Percentiles rank a stretch among this genome's conserved stretches.
phyloP scores from a whole-genome alignment of 179 eudicot genomes.

The Beta macrorhiza region DNA sequence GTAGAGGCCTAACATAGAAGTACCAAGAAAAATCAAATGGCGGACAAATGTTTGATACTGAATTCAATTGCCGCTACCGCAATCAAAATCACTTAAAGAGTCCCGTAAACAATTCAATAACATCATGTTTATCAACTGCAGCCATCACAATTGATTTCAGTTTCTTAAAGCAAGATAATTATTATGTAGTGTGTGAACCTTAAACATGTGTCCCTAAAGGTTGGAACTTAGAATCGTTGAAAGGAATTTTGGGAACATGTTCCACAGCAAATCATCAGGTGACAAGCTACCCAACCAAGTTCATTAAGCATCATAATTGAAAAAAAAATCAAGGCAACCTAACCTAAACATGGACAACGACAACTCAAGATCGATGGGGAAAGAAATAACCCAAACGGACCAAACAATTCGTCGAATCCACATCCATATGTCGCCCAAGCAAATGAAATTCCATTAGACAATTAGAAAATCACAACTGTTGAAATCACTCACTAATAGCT shows the following conservation, averaged over 20 bases:
- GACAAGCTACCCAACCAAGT: conserved; percentile 17
- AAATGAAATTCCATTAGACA: neutral
- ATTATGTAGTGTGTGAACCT: neutral
- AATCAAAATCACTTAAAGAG: neutral
- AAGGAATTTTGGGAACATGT: neutral
- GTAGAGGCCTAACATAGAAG: neutral
- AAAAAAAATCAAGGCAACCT: neutral
- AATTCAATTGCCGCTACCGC: neutral
- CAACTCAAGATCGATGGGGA: conserved; percentile 21
- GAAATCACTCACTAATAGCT: conserved; percentile 7
- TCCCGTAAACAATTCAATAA: neutral
- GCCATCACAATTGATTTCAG: neutral
- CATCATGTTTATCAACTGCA: conserved; percentile 7
- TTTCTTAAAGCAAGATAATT: neutral
- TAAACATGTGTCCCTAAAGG: neutral
- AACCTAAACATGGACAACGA: conserved; percentile 23
- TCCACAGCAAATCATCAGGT: conserved; percentile 17
- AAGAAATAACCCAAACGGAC: conserved; percentile 6
- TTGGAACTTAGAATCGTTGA: neutral
- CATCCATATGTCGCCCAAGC: neutral
- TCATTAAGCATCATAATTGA: conserved; percentile 10
- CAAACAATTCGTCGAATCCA: neutral
- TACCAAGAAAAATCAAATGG: neutral
- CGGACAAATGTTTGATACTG: neutral
- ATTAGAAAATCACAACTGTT: conserved; percentile 3